phyloP scores from a whole-genome alignment of 306 rosid genomes.

The Fragaria iinumae region DNA sequence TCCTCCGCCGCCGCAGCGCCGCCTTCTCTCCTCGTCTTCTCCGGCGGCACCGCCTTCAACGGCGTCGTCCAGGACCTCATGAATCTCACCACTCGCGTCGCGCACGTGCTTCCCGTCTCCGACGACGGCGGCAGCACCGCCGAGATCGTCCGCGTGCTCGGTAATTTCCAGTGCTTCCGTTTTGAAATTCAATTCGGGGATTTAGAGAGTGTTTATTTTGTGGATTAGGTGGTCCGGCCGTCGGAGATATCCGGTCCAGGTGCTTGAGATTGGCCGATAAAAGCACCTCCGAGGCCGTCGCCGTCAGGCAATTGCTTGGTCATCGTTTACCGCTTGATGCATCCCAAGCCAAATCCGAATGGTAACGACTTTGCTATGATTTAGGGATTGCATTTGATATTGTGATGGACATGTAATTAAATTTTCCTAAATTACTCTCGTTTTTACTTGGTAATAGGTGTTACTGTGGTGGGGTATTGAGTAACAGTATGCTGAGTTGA shows the following conservation, averaged over 20 bases:
- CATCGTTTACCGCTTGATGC: constrained; percentile 71
- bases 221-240: constrained; percentile 88
- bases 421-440: constrained; percentile 4
- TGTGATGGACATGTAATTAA: not conserved
- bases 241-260: constrained; percentile 94
- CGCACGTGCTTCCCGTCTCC: constrained; percentile 95
- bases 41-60: constrained; percentile 90
- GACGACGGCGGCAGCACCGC: constrained; percentile 98
- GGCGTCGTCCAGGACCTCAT: constrained; percentile 85
- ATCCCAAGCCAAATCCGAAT: constrained; percentile 68
- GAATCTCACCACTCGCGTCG: constrained; percentile 72
- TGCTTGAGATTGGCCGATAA: constrained; percentile 86
- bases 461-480: constrained; percentile 13
- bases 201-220: not conserved
- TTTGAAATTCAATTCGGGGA: not conserved
- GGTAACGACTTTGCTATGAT: constrained; percentile 34
- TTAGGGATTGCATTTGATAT: not conserved
- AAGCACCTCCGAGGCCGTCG: constrained; percentile 85
- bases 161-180: constrained; percentile 7
- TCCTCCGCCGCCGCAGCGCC: constrained; percentile 38
- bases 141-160: constrained; percentile 94
- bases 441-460: constrained; percentile 27
- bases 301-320: constrained; percentile 83
- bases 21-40: constrained; percentile 80
- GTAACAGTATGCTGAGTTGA: constrained; percentile 27